Base-by-base conservation (phyloP, 805 yeast genomes). In the Henningerozyma blattae region DNA sequence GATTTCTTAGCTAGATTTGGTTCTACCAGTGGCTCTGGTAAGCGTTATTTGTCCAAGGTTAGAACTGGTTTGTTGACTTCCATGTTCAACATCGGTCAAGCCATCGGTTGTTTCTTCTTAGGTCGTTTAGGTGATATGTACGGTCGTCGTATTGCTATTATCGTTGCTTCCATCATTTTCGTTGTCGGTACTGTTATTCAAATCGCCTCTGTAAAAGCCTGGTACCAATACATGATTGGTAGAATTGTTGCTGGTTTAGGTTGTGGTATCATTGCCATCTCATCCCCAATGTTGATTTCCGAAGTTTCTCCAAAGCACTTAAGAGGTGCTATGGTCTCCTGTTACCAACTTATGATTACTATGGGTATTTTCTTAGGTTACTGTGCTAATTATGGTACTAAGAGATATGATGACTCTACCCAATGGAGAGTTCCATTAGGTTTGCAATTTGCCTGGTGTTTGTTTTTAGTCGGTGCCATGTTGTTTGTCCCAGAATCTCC, bases 351-450 rank as follows among this genome's bases (percentile, higher is more conserved):
- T 51, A 74, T 71, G 70, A 72, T 79, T 42, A 79, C 87, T 22
- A 60, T 73, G 32, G 89, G 87, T 59, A 79, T 80, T 48, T 78
- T 79, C 61, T 62, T 80, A 45, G 89, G 86, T 54, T 77, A 77
- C 67, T 77, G 85, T 60, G 65, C 77, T 31, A 75, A 74, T 39
- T 80, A 69, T 54, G 87, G 85, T 58, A 74, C 59, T n/a, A 56
- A 54, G 35, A 47, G 44, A 17, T 55, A 55, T 39, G 30, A 39
- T 5, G 42, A 50, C 77, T 48, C 56, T 22, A 84, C 58, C 10
- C 81, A 75, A 61, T 79, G 86, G 86, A 75, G 87, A 68, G 68
- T 79, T 43, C 83, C 82, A 36, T 63, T 79, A 50, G 80, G 80
- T 37, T 56, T 75, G 39, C 62, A 67, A 47, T 69, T 69, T 45